These are phyloP conservation scores for Rhodotorula kratochvilovae DNA, from an alignment of 768 basidiomycete species.

Conservation along the genomic window DNA sequence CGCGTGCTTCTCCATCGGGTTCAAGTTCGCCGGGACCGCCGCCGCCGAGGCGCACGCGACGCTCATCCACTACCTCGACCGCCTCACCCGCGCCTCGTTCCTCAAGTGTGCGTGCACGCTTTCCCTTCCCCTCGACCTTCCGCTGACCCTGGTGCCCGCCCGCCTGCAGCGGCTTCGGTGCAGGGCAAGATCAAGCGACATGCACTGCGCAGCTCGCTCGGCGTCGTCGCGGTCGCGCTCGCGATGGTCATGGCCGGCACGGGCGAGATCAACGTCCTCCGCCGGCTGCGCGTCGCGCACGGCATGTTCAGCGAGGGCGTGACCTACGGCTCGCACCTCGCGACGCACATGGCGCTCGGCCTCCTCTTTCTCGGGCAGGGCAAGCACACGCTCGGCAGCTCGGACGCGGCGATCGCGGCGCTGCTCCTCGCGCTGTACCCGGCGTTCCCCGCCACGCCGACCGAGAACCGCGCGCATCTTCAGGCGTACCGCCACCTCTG, in stretches of 20 bases:
- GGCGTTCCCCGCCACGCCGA: slow-evolving; percentile 68
- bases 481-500: slow-evolving; percentile 93
- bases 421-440: slow-evolving; percentile 91
- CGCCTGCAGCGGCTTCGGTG: slow-evolving; percentile 62
- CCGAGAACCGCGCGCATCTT: slow-evolving; percentile 82
- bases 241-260: slow-evolving; percentile 97
- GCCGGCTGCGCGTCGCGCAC: slow-evolving; percentile 80
- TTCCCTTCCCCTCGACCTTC: background rate
- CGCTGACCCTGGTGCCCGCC: slow-evolving; percentile 5
- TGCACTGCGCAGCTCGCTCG: slow-evolving; percentile 79
- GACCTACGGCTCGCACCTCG: slow-evolving; percentile 77
- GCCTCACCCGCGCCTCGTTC: slow-evolving; percentile 67
- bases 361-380: slow-evolving; percentile 90
- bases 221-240: slow-evolving; percentile 75
- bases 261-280: slow-evolving; percentile 82
- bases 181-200: slow-evolving; percentile 84
- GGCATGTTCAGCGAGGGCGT: slow-evolving; percentile 64
- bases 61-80: slow-evolving; percentile 74
- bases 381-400: slow-evolving; percentile 83
- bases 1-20: slow-evolving; percentile 80
- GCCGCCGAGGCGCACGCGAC: slow-evolving; percentile 79
- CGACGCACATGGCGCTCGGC: slow-evolving; percentile 84
- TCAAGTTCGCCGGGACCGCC: slow-evolving; percentile 93
- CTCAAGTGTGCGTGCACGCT: slow-evolving; percentile 55
- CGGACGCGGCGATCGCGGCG: slow-evolving; percentile 82